These are phyloP conservation scores for Volvox reticuliferus DNA, from an alignment of 139 green algal species.

Conservation along the genomic window DNA sequence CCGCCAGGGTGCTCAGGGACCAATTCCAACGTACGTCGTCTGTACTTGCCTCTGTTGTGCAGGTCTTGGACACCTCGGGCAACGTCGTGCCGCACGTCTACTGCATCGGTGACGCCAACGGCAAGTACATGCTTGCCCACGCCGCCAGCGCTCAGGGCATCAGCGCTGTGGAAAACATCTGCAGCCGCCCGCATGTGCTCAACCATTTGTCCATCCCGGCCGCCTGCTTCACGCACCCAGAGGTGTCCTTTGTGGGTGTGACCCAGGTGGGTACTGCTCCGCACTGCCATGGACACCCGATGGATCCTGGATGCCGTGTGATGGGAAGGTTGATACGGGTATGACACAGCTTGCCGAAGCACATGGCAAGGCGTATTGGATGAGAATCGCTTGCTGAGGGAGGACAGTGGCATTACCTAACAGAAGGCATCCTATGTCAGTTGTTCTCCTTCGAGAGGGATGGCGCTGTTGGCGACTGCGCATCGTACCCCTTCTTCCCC, in stretches of 20 bases:
- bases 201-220: slow-evolving; percentile 96
- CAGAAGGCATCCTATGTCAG: too few relatives aligned
- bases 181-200: slow-evolving; percentile 87
- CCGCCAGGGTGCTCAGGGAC: too few relatives aligned
- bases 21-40: background rate
- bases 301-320: too few relatives aligned
- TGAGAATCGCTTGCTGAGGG: too few relatives aligned
- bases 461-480: too few relatives aligned
- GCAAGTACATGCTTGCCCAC: slow-evolving; percentile 96
- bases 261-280: slow-evolving; percentile 75
- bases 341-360: too few relatives aligned
- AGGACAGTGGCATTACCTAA: too few relatives aligned
- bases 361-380: too few relatives aligned
- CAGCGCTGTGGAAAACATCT: slow-evolving; percentile 95
- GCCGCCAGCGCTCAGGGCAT: slow-evolving; percentile 96
- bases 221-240: slow-evolving; percentile 99
- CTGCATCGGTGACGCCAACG: slow-evolving; percentile 99
- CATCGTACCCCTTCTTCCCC: too few relatives aligned
- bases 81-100: slow-evolving; percentile 88
- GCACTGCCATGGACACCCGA: too few relatives aligned
- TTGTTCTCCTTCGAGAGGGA: too few relatives aligned
- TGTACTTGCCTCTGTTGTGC: background rate
- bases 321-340: too few relatives aligned
- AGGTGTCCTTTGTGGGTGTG: slow-evolving; percentile 95
- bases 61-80: slow-evolving; percentile 78